A percentile compares a stretch with the other conserved stretches of the same genome.
Evolutionary conservation across 148 eudicot genomes (phyloP).

Genomic region (Tetragonia tetragonoides): DNA sequence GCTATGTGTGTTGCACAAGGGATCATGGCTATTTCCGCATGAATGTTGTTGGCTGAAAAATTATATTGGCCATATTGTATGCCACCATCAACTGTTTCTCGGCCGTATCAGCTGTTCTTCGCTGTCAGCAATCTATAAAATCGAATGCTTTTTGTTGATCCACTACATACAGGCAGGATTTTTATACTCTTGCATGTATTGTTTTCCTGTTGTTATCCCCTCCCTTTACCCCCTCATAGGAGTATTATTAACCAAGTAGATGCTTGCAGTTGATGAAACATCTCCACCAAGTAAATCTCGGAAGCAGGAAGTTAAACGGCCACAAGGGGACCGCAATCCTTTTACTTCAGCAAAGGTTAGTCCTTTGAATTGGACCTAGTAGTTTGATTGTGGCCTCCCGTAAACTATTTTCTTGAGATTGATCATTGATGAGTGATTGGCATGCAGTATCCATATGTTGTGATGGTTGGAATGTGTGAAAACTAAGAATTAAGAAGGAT

Average conservation of each 20-base stretch:
- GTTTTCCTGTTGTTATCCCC: neutral
- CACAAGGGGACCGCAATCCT: slow-evolving; percentile 29
- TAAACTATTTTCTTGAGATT: neutral
- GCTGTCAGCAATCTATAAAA: neutral
- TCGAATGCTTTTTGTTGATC: neutral
- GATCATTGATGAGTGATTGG: neutral
- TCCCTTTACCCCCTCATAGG: neutral
- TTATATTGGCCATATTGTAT: too few relatives aligned
- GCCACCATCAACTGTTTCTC: too few relatives aligned
- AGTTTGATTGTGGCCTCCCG: neutral
- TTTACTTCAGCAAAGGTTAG: slow-evolving; percentile 49
- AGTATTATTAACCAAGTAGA: slow-evolving; percentile 12
- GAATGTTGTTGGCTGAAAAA: too few relatives aligned
- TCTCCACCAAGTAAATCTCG: slow-evolving; percentile 41
- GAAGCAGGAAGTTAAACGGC: slow-evolving; percentile 38
- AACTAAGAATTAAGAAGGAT: neutral
- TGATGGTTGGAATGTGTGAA: slow-evolving; percentile 3
- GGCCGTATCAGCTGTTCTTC: too few relatives aligned
- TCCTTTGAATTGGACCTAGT: neutral
- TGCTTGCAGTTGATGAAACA: slow-evolving; percentile 51
- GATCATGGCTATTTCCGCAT: too few relatives aligned
- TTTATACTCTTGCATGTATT: neutral
- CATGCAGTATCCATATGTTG: neutral
- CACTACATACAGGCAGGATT: neutral
- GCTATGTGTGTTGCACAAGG: too few relatives aligned